Evolutionary conservation across 768 basidiomycete genomes (phyloP).

Genomic region (Hirschioporus abietinus): DNA sequence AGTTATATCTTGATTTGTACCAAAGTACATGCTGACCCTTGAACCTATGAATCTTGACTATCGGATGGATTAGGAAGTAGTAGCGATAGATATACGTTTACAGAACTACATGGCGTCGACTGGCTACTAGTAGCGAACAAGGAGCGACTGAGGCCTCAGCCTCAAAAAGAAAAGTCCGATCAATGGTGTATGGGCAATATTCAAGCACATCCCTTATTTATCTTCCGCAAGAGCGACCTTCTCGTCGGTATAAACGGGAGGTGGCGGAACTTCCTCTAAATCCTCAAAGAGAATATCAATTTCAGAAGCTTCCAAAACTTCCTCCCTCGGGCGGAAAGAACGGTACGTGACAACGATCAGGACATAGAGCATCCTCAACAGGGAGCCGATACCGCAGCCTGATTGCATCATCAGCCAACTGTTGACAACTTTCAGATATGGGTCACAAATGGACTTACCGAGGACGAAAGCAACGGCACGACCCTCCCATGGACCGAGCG

Average conservation of each 20-base stretch:
- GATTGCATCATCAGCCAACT: conserved; percentile 9
- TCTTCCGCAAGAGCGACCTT: conserved; percentile 30
- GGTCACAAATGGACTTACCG: conserved; percentile 39
- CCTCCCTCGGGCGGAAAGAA: conserved; percentile 39
- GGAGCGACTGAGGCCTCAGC: background rate
- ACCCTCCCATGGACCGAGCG: conserved; percentile 79
- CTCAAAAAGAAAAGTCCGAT: background rate
- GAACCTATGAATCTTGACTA: background rate
- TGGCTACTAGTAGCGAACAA: background rate
- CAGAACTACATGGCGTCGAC: background rate
- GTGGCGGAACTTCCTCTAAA: conserved; percentile 40
- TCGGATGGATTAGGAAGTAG: background rate
- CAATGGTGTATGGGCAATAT: background rate
- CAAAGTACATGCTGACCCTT: background rate
- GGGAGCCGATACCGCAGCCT: conserved; percentile 84
- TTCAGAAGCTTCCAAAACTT: conserved; percentile 35
- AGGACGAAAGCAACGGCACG: conserved; percentile 79
- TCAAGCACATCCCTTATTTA: background rate
- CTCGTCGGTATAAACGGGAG: conserved; percentile 58
- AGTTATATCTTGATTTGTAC: background rate
- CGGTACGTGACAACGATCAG: conserved; percentile 58
- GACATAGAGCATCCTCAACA: conserved; percentile 78
- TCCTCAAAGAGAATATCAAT: conserved; percentile 37
- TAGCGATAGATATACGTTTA: background rate
- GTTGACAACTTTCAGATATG: conserved; percentile 6